These are phyloP conservation scores for Elsinoe ampelina DNA, from an alignment of 2,329 filamentous ascomycete species.

Conservation along the genomic window DNA sequence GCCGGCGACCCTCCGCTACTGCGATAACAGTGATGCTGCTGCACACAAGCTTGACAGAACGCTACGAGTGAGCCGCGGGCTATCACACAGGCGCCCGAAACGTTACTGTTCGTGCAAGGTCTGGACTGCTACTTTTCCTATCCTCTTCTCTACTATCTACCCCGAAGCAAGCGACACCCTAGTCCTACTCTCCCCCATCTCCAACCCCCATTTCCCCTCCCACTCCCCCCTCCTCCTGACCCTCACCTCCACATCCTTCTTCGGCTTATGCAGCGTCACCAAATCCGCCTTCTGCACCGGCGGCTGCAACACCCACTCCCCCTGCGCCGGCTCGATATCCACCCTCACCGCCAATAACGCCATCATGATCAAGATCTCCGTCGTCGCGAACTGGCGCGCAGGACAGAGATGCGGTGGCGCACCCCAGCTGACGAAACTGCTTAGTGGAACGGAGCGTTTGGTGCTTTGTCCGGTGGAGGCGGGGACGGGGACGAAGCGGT, in stretches of 20 bases:
- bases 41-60: too few relatives aligned
- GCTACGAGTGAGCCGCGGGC: too few relatives aligned
- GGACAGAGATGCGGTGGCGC: constrained; percentile 24
- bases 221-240: not conserved
- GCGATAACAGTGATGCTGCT: too few relatives aligned
- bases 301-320: not conserved
- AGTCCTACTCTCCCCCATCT: not conserved
- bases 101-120: too few relatives aligned
- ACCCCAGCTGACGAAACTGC: constrained; percentile 15
- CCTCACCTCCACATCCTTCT: not conserved
- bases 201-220: not conserved
- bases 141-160: not conserved
- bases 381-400: constrained; percentile 24
- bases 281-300: not conserved
- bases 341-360: constrained; percentile 21
- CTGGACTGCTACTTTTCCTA: too few relatives aligned
- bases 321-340: constrained; percentile 13
- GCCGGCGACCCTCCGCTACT: too few relatives aligned
- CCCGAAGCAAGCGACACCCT: constrained; percentile 3
- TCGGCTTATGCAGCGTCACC: not conserved
- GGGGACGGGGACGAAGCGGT: constrained; percentile 18
- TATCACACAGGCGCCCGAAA: too few relatives aligned
- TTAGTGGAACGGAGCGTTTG: not conserved
- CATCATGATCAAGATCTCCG: constrained; percentile 22
- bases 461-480: not conserved